Evolutionary conservation across 1,139 yeast genomes (phyloP), one percentile per base, ranked within the genome.

Genomic region (Yarrowia galli): DNA sequence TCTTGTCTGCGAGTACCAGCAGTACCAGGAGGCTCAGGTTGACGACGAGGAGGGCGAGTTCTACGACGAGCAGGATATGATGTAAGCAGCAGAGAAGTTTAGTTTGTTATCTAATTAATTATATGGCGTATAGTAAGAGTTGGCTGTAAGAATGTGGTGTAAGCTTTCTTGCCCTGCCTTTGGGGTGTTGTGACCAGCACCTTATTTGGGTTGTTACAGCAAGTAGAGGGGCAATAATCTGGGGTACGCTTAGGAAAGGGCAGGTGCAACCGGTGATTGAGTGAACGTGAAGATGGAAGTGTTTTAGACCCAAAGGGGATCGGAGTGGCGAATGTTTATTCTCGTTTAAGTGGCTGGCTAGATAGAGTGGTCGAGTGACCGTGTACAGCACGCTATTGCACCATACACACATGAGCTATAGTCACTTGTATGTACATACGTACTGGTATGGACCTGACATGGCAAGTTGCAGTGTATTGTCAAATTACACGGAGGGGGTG

Each of bases 1-100:
- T 69, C 74, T 81, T 63, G 80, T 81, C 46, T 73, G 74, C 64
- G 84, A 81, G 72, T 81, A 81, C 73, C 81, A 79, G 73, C 84
- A 81, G 73, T 80, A 81, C 75, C 83, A 81, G 74, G 77, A 79
- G 65, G 83, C 82, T 13, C 73, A 78, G 43, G 75, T 75, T 42
- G 81, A 78, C 56, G 83, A 80, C 60, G 81, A 77, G 42, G 78
- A 74, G 60, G 76, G 74, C 65, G 77, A 73, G 58, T 78, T 72
- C 48, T 73, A 70, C 22, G 72, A 69, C 18, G 69, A 66, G 51
- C 67, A 85, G 66, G 64, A 58, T 9, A 58, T 58, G 64, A 58
- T 58, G 64, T 58, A 58, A 54, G 48, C 32, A 28, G 32, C 32
- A 28, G 22, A 46, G 51, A 23, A 40, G 46, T 54, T 54, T 53